A percentile compares a stretch with the other conserved stretches of the same genome.
Evolutionary conservation across 805 yeast genomes (phyloP).

Genomic region (Pichia gijzeniarum): DNA sequence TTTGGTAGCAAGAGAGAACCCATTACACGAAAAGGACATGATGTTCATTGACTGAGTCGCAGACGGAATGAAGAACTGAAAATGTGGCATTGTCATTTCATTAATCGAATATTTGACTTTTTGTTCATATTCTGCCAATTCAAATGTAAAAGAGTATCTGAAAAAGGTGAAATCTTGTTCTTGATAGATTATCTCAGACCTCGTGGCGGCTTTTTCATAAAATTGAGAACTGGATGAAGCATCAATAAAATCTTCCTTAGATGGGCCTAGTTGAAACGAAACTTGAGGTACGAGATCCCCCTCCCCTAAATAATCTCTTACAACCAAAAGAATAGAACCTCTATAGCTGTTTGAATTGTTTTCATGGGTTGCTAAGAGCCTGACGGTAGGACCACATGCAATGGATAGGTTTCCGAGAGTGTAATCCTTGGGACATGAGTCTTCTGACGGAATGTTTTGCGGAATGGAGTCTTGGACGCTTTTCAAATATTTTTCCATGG

Average conservation of each 20-base stretch:
- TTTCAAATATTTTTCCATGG: conserved; percentile 21
- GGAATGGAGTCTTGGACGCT: conserved; percentile 21
- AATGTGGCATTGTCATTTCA: conserved; percentile 33
- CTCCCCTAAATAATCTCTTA: conserved; percentile 31
- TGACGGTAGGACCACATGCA: conserved; percentile 71
- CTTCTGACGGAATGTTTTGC: conserved; percentile 9
- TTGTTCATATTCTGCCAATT: conserved; percentile 47
- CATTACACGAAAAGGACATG: conserved; percentile 84
- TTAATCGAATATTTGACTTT: conserved; percentile 58
- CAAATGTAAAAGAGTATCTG: conserved; percentile 54
- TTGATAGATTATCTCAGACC: conserved; percentile 38
- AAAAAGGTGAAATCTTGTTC: conserved; percentile 50
- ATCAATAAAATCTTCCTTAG: conserved; percentile 11
- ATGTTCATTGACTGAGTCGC: conserved; percentile 65
- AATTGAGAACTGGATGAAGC: conserved; percentile 28
- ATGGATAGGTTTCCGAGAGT: conserved; percentile 34
- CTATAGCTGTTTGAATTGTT: conserved; percentile 46
- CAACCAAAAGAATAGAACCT: conserved; percentile 63
- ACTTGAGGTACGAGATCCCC: conserved; percentile 15
- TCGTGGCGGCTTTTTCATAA: neutral
- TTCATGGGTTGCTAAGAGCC: conserved; percentile 60
- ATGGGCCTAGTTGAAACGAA: conserved; percentile 33
- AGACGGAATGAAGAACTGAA: conserved; percentile 67
- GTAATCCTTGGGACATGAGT: conserved; percentile 21
- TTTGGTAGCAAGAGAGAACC: conserved; percentile 71